Conservation (phyloP, 352 stramenopile species). For the Plasmopara viticola region DNA sequence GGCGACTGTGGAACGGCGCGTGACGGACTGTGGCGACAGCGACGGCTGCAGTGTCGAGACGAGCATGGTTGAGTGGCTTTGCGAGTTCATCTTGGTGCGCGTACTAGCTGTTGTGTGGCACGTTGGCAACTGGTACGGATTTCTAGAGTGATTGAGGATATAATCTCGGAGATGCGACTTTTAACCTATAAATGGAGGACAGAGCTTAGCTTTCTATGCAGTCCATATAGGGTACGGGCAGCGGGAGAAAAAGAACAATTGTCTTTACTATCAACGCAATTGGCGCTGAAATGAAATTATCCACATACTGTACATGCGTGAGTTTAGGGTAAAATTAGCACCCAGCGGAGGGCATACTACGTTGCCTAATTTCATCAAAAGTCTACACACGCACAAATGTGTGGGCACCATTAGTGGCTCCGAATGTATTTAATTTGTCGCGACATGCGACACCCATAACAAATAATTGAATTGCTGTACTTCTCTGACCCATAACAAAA, state of each 20-base stretch:
- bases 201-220: background rate
- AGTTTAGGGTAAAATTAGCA: too few relatives aligned
- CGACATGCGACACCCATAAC: background rate
- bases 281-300: too few relatives aligned
- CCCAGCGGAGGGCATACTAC: too few relatives aligned
- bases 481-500: background rate
- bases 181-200: background rate
- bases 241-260: background rate
- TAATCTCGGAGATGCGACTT: too few relatives aligned
- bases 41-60: conserved; percentile 34
- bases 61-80: conserved; percentile 28
- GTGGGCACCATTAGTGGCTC: too few relatives aligned
- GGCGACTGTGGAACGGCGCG: conserved; percentile 29
- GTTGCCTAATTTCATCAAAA: too few relatives aligned
- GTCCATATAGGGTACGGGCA: background rate
- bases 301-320: too few relatives aligned
- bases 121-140: conserved; percentile 2
- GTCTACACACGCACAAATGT: too few relatives aligned
- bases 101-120: background rate
- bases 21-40: conserved; percentile 37
- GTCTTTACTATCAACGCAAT: too few relatives aligned
- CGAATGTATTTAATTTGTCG: background rate
- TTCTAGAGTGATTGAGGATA: too few relatives aligned
- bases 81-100: conserved; percentile 19
- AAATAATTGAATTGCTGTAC: background rate